Conservation (phyloP, 352 stramenopile species). For the Pythium biforme region DNA sequence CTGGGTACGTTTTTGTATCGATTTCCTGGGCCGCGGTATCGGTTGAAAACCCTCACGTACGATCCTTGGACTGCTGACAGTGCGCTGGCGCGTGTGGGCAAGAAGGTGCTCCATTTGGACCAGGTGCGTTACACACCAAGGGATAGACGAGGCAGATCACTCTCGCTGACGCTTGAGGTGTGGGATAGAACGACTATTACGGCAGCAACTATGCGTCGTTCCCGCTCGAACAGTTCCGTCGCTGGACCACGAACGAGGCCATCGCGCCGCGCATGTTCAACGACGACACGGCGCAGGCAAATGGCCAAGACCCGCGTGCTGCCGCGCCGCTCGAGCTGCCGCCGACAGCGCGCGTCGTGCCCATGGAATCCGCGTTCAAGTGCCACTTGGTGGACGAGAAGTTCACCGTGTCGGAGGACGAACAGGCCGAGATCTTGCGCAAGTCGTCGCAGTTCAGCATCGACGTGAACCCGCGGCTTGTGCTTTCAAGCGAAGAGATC, state of each 20-base stretch:
- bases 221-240: slow-evolving; percentile 50
- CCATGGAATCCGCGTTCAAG: slow-evolving; percentile 45
- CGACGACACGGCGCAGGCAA: slow-evolving; percentile 11
- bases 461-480: slow-evolving; percentile 75
- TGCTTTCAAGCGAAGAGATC: slow-evolving; percentile 74
- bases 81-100: slow-evolving; percentile 58
- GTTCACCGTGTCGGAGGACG: slow-evolving; percentile 37
- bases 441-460: slow-evolving; percentile 71
- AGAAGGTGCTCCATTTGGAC: slow-evolving; percentile 79
- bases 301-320: not conserved
- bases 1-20: slow-evolving; percentile 39
- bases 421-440: slow-evolving; percentile 33
- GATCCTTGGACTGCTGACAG: slow-evolving; percentile 18
- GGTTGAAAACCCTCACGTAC: too few relatives aligned
- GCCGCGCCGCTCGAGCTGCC: not conserved
- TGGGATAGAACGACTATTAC: slow-evolving; percentile 74
- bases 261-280: slow-evolving; percentile 37
- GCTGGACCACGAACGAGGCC: slow-evolving; percentile 54
- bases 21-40: not conserved
- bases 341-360: slow-evolving; percentile 23
- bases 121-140: slow-evolving; percentile 43
- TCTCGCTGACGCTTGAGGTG: too few relatives aligned
- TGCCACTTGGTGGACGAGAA: slow-evolving; percentile 44
- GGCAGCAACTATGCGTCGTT: slow-evolving; percentile 80
- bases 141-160: too few relatives aligned